Evolutionary conservation across 352 stramenopile genomes (phyloP), one percentile per base, ranked within the genome.

Genomic region (Phytopythium aichiense): DNA sequence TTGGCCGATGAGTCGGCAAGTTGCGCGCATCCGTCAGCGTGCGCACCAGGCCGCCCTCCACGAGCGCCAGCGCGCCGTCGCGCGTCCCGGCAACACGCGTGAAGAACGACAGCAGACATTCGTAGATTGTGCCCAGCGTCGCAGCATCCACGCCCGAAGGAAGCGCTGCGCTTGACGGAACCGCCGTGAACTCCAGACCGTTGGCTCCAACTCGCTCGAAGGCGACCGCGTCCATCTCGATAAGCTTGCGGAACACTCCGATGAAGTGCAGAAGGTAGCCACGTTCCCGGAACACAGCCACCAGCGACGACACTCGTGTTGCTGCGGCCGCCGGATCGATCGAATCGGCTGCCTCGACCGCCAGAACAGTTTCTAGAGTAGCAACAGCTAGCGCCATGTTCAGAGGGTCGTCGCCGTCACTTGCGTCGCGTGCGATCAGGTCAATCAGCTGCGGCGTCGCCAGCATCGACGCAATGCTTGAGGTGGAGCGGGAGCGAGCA

Each of bases 61-160:
- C 51, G 22, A 95, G 56, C 30, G 79, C 80, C 30, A 89, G 58
- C 0, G 86, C 84, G 42, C 86, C 86, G 54, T 91, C 80, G 30
- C 77, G 74, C 31, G 74, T 84, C 33, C 75, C 69, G 22, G 81
- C 81, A 16, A 93, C 67, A 12, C 81, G 79, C 1, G 74, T 69
- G 37, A 93, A 92, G 22, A 95, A 79, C 55, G 86, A 95, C 50
- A 95, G 66, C 28, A 93, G 89, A 49, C 81, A 90, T 64, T 91
- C 81, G 71, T 92, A 90, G 65, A 93, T 89, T 0, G 84, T 88
- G 43, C 82, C 82, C 61, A 92, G 84, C 13, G 84, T 91, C 23
- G 79, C 74, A 2, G 74, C 60, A 61, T 91, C 84, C 52, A 92
- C 74, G 25, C 75, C 79, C 4, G 65, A 62, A 4, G 64, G 72